Conservation (phyloP, 768 basidiomycete species). For the Tephrocybe sp. region DNA sequence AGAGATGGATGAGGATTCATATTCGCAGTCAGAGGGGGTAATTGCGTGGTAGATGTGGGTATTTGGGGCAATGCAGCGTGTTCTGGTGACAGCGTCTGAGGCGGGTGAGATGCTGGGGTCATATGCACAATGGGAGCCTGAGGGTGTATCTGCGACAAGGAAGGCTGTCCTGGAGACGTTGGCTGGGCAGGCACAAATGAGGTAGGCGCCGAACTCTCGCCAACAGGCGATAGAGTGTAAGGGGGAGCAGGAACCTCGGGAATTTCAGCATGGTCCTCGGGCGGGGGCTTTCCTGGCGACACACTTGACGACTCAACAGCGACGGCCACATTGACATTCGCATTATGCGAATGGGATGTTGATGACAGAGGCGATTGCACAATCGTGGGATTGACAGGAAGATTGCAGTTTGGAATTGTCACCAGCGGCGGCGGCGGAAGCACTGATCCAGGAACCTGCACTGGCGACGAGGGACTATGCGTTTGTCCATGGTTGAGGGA, state of each 20-base stretch:
- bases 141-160: too few species aligned
- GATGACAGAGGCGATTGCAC: background rate
- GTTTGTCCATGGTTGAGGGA: too few species aligned
- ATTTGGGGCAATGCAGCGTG: background rate
- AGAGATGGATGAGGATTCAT: background rate
- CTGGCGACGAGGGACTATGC: too few species aligned
- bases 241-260: background rate
- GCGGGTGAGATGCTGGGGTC: too few species aligned
- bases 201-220: too few species aligned
- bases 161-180: too few species aligned
- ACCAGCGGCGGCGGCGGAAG: background rate
- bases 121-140: too few species aligned
- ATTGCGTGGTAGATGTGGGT: background rate
- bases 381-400: too few species aligned
- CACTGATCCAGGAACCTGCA: background rate
- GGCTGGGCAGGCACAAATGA: too few species aligned
- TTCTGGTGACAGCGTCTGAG: background rate
- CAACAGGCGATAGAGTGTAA: background rate
- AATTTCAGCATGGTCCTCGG: background rate
- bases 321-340: background rate
- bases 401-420: too few species aligned
- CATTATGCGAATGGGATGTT: background rate
- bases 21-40: background rate
- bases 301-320: background rate
- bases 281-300: background rate